These are phyloP conservation scores for Fusarium ramigenum DNA, from an alignment of 2,329 filamentous ascomycete species.

Conservation along the genomic window DNA sequence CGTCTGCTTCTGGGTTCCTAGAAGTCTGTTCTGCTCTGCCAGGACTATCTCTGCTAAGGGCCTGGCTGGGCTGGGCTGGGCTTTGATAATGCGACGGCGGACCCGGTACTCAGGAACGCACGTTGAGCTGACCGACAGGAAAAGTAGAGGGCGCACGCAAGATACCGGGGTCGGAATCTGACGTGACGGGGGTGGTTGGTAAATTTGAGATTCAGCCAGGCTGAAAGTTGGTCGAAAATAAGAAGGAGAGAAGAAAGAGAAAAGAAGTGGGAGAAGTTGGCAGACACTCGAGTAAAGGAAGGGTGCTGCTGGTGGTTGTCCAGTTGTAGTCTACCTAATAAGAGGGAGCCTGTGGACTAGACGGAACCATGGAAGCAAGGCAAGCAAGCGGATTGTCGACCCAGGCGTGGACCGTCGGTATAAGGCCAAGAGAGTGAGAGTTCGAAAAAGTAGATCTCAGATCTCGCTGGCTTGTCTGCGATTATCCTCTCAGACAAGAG, in stretches of 20 bases:
- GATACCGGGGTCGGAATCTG: conserved; percentile 28
- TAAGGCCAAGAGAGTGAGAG: neutral
- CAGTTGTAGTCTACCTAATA: conserved; percentile 28
- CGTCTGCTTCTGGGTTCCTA: conserved; percentile 5
- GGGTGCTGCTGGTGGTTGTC: conserved; percentile 13
- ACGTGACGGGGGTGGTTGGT: conserved; percentile 28
- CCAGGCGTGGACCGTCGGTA: conserved; percentile 4
- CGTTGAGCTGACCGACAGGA: conserved; percentile 6
- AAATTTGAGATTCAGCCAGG: conserved; percentile 12
- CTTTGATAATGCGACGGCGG: conserved; percentile 28
- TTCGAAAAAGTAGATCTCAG: conserved; percentile 16
- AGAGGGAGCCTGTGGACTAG: conserved; percentile 14
- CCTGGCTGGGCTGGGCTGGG: conserved; percentile 9
- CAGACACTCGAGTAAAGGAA: conserved; percentile 22
- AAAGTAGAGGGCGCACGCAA: conserved; percentile 21
- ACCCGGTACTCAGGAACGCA: conserved; percentile 30
- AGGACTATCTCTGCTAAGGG: conserved; percentile 4
- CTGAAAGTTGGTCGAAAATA: neutral
- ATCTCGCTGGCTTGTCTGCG: conserved; percentile 7
- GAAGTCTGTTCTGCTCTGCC: neutral
- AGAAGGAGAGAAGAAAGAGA: conserved; percentile 14
- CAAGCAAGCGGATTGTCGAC: conserved; percentile 21
- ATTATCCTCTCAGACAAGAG: conserved; percentile 1
- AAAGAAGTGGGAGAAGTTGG: conserved; percentile 29
- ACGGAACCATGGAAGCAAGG: conserved; percentile 20